These are phyloP conservation scores for Paraphoma chrysanthemicola DNA, from an alignment of 2,329 filamentous ascomycete genomes.

Conservation along the genomic window DNA sequence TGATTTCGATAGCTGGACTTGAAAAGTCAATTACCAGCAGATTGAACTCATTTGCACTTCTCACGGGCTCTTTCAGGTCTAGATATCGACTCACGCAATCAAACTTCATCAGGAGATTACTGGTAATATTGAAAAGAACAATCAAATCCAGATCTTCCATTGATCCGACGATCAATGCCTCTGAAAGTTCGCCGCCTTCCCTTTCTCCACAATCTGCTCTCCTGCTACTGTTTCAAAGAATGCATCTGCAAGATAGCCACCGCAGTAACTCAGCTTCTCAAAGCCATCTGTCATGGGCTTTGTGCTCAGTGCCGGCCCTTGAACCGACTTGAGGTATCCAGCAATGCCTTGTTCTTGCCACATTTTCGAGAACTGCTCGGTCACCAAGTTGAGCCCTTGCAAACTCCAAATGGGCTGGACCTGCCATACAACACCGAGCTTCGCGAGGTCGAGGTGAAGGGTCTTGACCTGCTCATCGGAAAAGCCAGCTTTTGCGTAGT, in stretches of 20 bases:
- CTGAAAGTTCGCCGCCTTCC: constrained; percentile 7
- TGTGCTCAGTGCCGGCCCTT: constrained; percentile 30
- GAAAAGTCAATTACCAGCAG: neutral
- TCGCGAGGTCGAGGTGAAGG: constrained; percentile 44
- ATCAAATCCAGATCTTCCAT: neutral
- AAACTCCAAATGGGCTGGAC: constrained; percentile 52
- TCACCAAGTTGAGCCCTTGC: constrained; percentile 44
- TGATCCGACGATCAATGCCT: neutral
- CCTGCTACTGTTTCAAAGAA: constrained; percentile 47
- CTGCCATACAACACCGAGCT: constrained; percentile 51
- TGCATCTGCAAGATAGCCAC: constrained; percentile 47
- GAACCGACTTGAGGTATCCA: constrained; percentile 40
- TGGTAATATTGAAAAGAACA: neutral
- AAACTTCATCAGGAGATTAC: too few species aligned
- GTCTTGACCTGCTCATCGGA: constrained; percentile 38
- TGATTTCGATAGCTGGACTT: constrained; percentile 12
- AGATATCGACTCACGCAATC: too few species aligned
- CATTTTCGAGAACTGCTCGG: constrained; percentile 43
- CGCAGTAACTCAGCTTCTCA: constrained; percentile 46
- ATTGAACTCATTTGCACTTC: too few species aligned
- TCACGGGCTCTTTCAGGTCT: too few species aligned
- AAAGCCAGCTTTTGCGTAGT: constrained; percentile 47
- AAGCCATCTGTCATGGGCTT: constrained; percentile 45
- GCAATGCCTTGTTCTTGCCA: constrained; percentile 48
- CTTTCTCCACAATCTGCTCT: constrained; percentile 22